Evolutionary conservation across 2,329 filamentous ascomycete species (phyloP), one percentile per base, ranked within the genome.

Genomic region (Cladosporium velox): DNA sequence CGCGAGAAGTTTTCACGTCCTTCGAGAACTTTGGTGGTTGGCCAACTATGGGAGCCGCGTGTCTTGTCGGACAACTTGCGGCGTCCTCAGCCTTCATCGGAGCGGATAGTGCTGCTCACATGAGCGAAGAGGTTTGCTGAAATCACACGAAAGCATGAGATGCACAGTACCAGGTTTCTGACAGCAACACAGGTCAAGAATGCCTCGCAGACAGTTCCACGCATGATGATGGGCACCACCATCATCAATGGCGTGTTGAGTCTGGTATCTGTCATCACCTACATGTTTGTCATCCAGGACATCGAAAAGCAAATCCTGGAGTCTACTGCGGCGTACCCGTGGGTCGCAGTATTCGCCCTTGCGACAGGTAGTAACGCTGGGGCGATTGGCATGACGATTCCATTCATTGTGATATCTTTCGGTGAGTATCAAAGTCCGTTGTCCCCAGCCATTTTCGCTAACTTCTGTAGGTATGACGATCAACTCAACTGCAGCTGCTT

Each of bases 221-320:
- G 75, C 54, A 78, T 78, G 30, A 82, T 85, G 73, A 76, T 83
- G 41, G 76, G 76, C 62, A 80, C 77, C 2, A 76, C 80, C 11
- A 51, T 80, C 15, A 72, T 84, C 57, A 84, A 84, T 63, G 82
- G 80, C 2, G 68, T 71, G 5, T 70, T 82, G 15, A 82, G 81
- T 1, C 80, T 84, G 61, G 64, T 78, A 41, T 78, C 78, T 68
- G 66, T 79, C 3, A 71, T 81, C 54, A 77, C 78, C 5, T 72
- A 79, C 11, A 71, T 80, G 2, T 82, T 79, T 70, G 78, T 75
- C 64, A 77, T 80, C 60, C 77, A 75, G 4, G 73, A 80, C 57
- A 59, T 81, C 5, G 71, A 78, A 34, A 51, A 64, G 14, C 54
- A 61, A 24, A 59, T 68, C 5, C 32, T 70, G 10, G 65, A 30